phyloP scores from a whole-genome alignment of 768 basidiomycete species.

The Pulveroboletus ravenelii region DNA sequence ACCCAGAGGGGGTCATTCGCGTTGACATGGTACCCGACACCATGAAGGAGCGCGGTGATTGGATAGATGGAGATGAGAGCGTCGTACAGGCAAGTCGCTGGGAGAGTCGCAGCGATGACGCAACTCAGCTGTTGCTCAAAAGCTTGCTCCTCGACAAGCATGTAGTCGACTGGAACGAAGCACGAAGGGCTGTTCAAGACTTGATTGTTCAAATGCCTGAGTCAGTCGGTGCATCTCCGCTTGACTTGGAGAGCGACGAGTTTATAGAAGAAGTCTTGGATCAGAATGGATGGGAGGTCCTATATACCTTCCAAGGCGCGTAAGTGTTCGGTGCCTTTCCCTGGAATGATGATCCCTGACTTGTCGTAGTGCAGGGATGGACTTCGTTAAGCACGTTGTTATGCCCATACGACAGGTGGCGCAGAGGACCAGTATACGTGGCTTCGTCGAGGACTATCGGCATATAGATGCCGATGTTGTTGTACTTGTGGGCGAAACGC shows the following conservation, averaged over 20 bases:
- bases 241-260: constrained; percentile 22
- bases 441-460: constrained; percentile 36
- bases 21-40: constrained; percentile 32
- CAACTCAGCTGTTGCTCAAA: constrained; percentile 16
- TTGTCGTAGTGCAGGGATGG: constrained; percentile 33
- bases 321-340: constrained; percentile 23
- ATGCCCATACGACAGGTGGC: constrained; percentile 33
- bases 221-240: neutral
- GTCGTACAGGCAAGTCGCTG: constrained; percentile 14
- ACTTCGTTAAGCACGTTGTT: constrained; percentile 37
- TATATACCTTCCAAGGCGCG: constrained; percentile 39
- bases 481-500: constrained; percentile 37
- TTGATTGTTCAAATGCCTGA: constrained; percentile 18
- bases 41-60: constrained; percentile 25
- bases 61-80: constrained; percentile 15
- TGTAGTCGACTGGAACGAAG: constrained; percentile 29
- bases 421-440: constrained; percentile 30
- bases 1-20: constrained; percentile 32
- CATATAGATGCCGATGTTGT: constrained; percentile 33
- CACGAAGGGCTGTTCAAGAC: constrained; percentile 18
- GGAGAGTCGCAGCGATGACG: constrained; percentile 3
- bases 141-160: constrained; percentile 17
- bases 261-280: constrained; percentile 29
- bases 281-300: constrained; percentile 35
- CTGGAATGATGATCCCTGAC: constrained; percentile 9